Evolutionary conservation across 352 stramenopile species (phyloP).

Genomic region (Lagenidium sp.): DNA sequence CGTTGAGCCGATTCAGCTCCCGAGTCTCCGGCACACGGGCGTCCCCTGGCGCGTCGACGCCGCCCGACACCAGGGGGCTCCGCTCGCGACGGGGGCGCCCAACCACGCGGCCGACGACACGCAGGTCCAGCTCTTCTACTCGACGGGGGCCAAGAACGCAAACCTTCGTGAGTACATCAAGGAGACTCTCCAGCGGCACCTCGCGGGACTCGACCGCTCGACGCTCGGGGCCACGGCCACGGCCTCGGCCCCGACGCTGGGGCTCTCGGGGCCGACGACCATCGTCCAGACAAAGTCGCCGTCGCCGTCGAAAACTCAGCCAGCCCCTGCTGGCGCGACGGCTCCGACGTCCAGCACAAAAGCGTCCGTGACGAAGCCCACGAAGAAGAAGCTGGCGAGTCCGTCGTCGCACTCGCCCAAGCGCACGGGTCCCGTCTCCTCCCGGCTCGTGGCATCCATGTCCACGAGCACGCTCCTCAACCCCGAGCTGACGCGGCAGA

Average conservation of each 20-base stretch:
- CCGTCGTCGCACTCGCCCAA: not conserved
- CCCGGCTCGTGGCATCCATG: constrained; percentile 1
- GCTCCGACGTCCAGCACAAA: not conserved
- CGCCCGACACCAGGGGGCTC: not conserved
- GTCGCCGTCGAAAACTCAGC: no score
- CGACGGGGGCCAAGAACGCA: constrained; percentile 53
- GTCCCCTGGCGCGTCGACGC: constrained; percentile 14
- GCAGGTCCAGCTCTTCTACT: constrained; percentile 57
- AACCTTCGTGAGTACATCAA: constrained; percentile 69
- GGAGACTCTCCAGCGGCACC: constrained; percentile 40
- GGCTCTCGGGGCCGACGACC: not conserved
- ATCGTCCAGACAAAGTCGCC: no score
- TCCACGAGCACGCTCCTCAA: constrained; percentile 30
- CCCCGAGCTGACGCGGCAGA: constrained; percentile 39
- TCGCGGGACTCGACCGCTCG: not conserved
- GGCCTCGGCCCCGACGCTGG: not conserved
- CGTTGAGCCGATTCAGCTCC: constrained; percentile 48
- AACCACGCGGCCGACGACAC: constrained; percentile 25
- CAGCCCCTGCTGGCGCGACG: no score
- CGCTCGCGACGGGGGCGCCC: constrained; percentile 13
- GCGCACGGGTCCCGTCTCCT: no score
- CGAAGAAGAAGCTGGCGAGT: not conserved
- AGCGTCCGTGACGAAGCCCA: not conserved
- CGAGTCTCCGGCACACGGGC: constrained; percentile 47
- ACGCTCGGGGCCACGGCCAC: not conserved